Conservation (phyloP, 305 asterid genomes). For the Fraxinus albicans region DNA sequence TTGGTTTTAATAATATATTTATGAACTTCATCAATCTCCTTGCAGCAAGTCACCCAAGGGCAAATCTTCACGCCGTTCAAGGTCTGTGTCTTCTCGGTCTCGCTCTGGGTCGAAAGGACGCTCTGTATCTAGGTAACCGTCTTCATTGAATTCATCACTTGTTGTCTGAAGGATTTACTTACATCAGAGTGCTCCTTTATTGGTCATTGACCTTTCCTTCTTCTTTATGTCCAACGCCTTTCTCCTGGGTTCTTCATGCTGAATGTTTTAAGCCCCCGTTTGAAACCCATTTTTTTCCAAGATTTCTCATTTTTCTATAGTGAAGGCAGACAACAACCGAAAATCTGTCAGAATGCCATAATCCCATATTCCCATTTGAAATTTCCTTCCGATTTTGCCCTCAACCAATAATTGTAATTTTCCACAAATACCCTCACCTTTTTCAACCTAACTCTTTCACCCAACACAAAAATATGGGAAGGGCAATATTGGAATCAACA, state of each 20-base stretch:
- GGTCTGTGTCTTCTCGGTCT: slow-evolving; percentile 42
- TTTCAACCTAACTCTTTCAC: no score
- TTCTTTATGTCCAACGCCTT: not conserved
- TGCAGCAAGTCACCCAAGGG: slow-evolving; percentile 92
- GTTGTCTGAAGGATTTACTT: not conserved
- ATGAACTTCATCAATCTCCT: slow-evolving; percentile 18
- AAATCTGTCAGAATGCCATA: no score
- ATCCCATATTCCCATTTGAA: no score
- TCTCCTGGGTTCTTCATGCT: not conserved
- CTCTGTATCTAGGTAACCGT: slow-evolving; percentile 67
- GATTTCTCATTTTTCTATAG: no score
- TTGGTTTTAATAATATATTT: not conserved
- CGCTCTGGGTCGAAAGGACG: slow-evolving; percentile 56
- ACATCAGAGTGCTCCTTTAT: not conserved
- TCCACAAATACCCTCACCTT: no score
- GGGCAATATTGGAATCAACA: no score
- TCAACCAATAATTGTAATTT: no score
- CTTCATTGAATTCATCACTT: not conserved
- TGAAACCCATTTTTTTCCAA: no score
- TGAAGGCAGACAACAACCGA: no score
- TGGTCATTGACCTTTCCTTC: not conserved
- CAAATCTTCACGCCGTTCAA: slow-evolving; percentile 70
- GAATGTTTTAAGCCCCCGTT: not conserved
- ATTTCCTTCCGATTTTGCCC: no score
- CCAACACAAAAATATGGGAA: no score